Percentiles rank a stretch among this genome's conserved stretches.
Conservation (phyloP, 2,329 filamentous ascomycete genomes). For the Trichoderma atroviride region DNA sequence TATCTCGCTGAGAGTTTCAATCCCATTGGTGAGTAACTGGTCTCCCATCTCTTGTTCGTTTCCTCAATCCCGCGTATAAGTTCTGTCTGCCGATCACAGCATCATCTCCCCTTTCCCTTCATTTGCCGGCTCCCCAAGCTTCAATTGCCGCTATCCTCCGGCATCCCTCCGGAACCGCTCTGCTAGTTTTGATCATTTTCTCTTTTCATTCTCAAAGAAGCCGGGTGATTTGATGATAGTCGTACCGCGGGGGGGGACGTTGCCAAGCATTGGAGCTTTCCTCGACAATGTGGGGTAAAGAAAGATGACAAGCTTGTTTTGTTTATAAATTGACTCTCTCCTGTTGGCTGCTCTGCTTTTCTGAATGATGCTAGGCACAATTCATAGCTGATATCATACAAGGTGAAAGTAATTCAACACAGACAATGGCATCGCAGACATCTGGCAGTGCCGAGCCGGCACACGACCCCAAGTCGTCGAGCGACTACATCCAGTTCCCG, state of each 20-base stretch:
- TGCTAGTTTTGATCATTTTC: neutral
- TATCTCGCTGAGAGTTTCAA: too few species aligned
- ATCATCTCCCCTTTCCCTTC: neutral
- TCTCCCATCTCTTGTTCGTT: neutral
- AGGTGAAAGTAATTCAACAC: neutral
- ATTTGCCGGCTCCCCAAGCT: neutral
- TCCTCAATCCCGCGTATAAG: neutral
- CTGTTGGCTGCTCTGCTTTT: neutral
- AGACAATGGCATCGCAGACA: slow-evolving; percentile 34
- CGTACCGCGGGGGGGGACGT: neutral
- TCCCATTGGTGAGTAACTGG: neutral
- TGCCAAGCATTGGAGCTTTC: neutral
- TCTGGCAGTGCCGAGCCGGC: slow-evolving; percentile 32
- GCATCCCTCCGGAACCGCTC: neutral
- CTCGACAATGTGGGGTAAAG: neutral
- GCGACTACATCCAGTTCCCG: slow-evolving; percentile 58
- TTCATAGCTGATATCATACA: neutral
- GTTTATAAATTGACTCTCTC: neutral
- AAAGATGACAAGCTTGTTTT: neutral
- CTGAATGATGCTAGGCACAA: neutral
- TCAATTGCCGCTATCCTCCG: neutral
- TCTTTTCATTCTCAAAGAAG: neutral
- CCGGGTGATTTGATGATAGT: neutral
- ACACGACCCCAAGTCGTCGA: slow-evolving; percentile 50
- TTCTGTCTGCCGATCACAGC: neutral